Base-by-base conservation (phyloP, 495 filamentous ascomycete species). In the Pseudomonodictys pantanalensis region DNA sequence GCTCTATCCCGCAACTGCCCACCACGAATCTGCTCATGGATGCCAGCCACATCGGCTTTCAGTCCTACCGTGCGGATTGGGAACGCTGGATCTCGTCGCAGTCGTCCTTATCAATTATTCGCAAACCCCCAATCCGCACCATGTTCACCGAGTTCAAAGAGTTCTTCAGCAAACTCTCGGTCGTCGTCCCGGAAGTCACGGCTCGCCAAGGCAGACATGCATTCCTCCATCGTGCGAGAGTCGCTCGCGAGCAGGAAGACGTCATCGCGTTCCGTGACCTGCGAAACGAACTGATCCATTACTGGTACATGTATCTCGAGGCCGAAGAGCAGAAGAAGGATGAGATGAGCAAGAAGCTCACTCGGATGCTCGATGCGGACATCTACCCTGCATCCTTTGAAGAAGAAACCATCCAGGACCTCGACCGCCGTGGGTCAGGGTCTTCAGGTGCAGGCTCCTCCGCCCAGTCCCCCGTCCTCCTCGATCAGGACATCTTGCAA, bases 101-200 rank as follows among this genome's bases (percentile, higher is more conserved):
- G 7, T 25, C 64, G 23, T 10, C 30, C 12, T 15, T 1, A 9
- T 28, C 51, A 15, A 58, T 53, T 18, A 32, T 12, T 9, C 44
- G 25, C 2, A 48, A 56, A 29, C 32, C 59, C 7, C 63, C 63
- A 20, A 58, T 67, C 12, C 41, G 45, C 10, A n/a, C 22, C 3
- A 67, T 67, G 64, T 67, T 67, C 35, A 54, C 49, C 11, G 48
- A 62, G 11, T 54, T 67, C 35, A 67, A 63, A 25, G 24, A 51
- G 11, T 67, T 62, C 25, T 67, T 59, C 28, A 52, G 46, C 3
- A 33, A 44, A 26, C 50, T 67, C 4, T 30, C 42, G 7, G 28
- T n/a, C 10, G 6, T 58, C 11, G 39, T 62, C 0, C 53, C 58
- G 0, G 33, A 59, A 17, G 35, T 67, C 20, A 39, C 7, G 20